Evolutionary conservation across 192 early-diverging fungal genomes (phyloP).

Genomic region (Gaertneriomyces sp.): DNA sequence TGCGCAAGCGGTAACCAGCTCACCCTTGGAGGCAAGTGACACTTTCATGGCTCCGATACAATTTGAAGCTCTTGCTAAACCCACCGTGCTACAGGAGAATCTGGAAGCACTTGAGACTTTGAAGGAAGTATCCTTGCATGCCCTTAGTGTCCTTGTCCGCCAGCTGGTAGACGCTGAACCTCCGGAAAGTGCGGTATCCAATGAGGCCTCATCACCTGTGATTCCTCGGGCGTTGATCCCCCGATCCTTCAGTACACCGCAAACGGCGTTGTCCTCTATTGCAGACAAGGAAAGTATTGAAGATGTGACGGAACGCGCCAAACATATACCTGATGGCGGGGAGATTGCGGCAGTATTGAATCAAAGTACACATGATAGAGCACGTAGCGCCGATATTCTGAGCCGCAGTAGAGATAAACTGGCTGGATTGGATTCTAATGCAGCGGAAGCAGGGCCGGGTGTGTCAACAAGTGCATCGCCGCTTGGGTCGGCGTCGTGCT

Average conservation of each 20-base stretch:
- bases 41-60: no score
- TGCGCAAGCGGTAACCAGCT: no score
- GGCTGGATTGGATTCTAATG: no score
- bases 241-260: no score
- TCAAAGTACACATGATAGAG: not conserved
- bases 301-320: constrained; percentile 1
- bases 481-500: not conserved
- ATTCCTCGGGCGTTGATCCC: no score
- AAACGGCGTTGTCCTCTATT: no score
- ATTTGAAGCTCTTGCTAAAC: no score
- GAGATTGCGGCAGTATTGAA: constrained; percentile 9
- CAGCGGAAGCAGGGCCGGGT: no score
- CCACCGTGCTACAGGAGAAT: not conserved
- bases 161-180: constrained; percentile 7
- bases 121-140: constrained; percentile 18
- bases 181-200: no score
- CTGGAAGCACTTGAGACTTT: constrained; percentile 13
- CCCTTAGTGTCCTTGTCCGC: constrained; percentile 13
- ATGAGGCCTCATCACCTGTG: no score
- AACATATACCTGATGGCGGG: constrained; percentile 16
- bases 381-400: constrained; percentile 9
- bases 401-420: not conserved
- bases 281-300: not conserved
- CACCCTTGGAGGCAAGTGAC: no score
- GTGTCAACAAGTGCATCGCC: not conserved